A percentile compares a stretch with the other conserved stretches of the same genome.
phyloP scores from a whole-genome alignment of 2,329 filamentous ascomycete species.

The Onygena corvina region DNA sequence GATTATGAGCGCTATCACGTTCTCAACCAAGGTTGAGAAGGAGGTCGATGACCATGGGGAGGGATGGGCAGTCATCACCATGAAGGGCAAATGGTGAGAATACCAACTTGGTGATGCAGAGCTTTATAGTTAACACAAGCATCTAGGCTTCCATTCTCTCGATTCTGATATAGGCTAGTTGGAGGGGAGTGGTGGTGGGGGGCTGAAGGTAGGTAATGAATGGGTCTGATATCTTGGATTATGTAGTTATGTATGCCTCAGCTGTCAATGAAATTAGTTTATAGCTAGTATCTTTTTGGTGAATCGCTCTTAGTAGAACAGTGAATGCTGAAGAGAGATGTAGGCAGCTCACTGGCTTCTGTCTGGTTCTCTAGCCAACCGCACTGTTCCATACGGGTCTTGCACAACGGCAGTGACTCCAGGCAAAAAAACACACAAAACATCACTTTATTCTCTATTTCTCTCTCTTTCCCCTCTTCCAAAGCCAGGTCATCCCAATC shows the following conservation, averaged over 20 bases:
- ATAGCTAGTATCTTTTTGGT: too few relatives aligned
- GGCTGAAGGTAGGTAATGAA: too few relatives aligned
- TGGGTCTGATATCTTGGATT: too few relatives aligned
- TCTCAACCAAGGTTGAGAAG: conserved; percentile 84
- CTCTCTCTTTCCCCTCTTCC: not conserved
- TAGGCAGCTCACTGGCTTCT: too few relatives aligned
- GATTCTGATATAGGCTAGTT: conserved; percentile 5
- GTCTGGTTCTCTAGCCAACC: not conserved
- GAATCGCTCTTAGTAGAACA: too few relatives aligned
- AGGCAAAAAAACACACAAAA: not conserved
- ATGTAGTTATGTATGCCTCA: too few relatives aligned
- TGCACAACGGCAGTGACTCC: not conserved
- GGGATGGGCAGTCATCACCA: conserved; percentile 72
- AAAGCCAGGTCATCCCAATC: too few relatives aligned
- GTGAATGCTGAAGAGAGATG: not conserved
- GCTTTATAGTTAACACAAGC: not conserved
- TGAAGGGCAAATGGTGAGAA: conserved; percentile 69
- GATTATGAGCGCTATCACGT: conserved; percentile 93
- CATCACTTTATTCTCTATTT: not conserved
- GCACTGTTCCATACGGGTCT: not conserved
- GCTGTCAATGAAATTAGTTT: too few relatives aligned
- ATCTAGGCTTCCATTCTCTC: conserved; percentile 35
- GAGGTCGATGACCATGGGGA: conserved; percentile 74
- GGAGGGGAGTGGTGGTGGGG: too few relatives aligned
- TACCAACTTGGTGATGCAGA: not conserved